Conservation (phyloP, 768 basidiomycete species). For the Boletus patriciae region DNA sequence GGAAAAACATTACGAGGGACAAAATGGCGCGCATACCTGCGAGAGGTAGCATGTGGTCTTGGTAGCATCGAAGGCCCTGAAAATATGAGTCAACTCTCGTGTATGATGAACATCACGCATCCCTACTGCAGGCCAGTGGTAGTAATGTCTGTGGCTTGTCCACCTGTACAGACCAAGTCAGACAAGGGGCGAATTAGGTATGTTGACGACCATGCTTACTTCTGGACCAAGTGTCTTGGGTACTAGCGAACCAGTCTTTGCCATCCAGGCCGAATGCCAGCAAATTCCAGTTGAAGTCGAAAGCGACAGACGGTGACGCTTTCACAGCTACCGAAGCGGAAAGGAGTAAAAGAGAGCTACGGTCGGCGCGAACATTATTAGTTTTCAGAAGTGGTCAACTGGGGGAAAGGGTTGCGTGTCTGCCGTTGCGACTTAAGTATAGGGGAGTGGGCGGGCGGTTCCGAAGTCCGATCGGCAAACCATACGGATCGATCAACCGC, state of each 20-base stretch:
- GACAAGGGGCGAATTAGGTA: neutral
- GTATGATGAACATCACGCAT: neutral
- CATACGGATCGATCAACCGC: conserved; percentile 5
- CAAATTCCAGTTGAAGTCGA: conserved; percentile 81
- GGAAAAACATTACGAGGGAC: neutral
- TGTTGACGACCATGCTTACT: conserved; percentile 33
- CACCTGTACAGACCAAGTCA: conserved; percentile 21
- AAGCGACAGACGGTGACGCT: conserved; percentile 66
- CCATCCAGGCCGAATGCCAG: conserved; percentile 82
- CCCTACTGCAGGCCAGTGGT: conserved; percentile 75
- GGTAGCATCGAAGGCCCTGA: conserved; percentile 62
- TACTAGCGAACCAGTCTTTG: conserved; percentile 82
- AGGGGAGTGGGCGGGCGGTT: neutral
- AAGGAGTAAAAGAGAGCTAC: conserved; percentile 55
- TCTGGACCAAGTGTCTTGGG: conserved; percentile 66
- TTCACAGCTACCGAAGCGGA: conserved; percentile 35
- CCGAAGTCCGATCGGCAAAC: conserved; percentile 11
- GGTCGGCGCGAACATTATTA: conserved; percentile 41
- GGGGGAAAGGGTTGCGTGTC: no score
- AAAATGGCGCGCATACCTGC: conserved; percentile 42
- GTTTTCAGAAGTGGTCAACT: conserved; percentile 3
- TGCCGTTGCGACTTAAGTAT: no score
- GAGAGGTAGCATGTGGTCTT: conserved; percentile 74
- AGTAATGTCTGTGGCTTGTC: conserved; percentile 64
- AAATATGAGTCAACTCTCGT: neutral